A percentile compares a stretch with the other conserved stretches of the same genome.
These are phyloP conservation scores for Psilocybe mexicana DNA, from an alignment of 1,284 basidiomycete genomes.

Conservation along the genomic window DNA sequence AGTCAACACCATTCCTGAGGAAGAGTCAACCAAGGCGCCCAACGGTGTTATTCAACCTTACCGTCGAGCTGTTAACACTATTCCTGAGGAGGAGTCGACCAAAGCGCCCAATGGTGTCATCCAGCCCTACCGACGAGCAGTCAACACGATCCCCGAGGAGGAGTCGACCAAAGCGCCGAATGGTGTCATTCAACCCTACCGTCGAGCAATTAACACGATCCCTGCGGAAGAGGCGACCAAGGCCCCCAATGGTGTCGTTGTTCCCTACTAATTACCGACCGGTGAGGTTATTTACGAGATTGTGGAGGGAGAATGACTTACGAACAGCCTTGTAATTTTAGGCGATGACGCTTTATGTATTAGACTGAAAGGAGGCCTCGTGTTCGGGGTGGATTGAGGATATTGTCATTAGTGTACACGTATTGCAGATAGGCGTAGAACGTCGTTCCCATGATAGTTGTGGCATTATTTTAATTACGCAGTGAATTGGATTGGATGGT, in stretches of 20 bases:
- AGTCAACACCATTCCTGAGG: conserved; percentile 23
- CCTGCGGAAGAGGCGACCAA: conserved; percentile 36
- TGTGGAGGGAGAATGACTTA: background rate
- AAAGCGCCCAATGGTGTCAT: conserved; percentile 34
- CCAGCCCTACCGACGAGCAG: conserved; percentile 35
- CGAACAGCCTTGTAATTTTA: background rate
- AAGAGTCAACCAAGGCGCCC: conserved; percentile 23
- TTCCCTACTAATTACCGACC: conserved; percentile 17
- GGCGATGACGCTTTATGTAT: conserved; percentile 1
- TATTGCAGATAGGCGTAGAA: conserved; percentile 18
- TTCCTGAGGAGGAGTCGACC: conserved; percentile 35
- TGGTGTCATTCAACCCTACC: conserved; percentile 27
- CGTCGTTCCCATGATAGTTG: conserved; percentile 21
- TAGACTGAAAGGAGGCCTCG: conserved; percentile 4
- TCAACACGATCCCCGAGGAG: conserved; percentile 27
- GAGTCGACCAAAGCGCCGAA: conserved; percentile 25
- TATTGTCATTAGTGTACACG: conserved; percentile 12
- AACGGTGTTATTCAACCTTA: conserved; percentile 14
- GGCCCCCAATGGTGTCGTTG: conserved; percentile 29
- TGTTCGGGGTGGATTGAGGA: conserved; percentile 11
- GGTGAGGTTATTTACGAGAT: background rate
- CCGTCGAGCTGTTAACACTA: conserved; percentile 17
- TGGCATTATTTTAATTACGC: conserved; percentile 15
- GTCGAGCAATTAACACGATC: conserved; percentile 26
- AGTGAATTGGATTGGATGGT: conserved; percentile 14